phyloP scores from a whole-genome alignment of 2,329 filamentous ascomycete species.

The Cladosporium sp. region DNA sequence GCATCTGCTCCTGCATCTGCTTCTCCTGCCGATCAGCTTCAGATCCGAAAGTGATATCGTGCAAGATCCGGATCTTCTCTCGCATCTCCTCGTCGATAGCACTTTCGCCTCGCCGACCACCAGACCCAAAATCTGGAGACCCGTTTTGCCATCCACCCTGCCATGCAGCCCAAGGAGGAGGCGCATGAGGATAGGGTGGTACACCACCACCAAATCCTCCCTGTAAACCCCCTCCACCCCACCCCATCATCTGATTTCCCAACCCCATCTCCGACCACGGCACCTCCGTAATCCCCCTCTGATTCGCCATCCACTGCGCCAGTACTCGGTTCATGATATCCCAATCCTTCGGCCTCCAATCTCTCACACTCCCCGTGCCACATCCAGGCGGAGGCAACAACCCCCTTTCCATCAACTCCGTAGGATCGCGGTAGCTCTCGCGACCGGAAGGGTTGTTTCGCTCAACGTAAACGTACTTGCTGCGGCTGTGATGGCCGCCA shows the following conservation, averaged over 20 bases:
- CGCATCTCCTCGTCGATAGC: background rate
- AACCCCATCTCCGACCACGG: background rate
- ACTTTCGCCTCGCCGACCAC: background rate
- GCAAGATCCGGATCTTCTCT: conserved; percentile 14
- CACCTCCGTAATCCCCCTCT: conserved; percentile 15
- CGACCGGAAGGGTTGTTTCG: conserved; percentile 17
- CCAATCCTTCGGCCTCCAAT: conserved; percentile 25
- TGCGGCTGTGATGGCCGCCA: conserved; percentile 12
- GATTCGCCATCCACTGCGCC: conserved; percentile 19
- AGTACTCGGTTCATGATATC: conserved; percentile 24
- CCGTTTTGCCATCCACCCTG: background rate
- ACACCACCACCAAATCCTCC: background rate
- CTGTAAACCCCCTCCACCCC: background rate
- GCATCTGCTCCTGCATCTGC: conserved; percentile 21
- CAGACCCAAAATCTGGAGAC: background rate
- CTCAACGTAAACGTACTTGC: conserved; percentile 25
- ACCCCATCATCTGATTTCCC: conserved; percentile 3
- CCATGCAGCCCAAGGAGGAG: background rate
- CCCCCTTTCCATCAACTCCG: conserved; percentile 20
- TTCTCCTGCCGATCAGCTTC: conserved; percentile 23
- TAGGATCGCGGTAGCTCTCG: conserved; percentile 22
- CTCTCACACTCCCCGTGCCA: conserved; percentile 17
- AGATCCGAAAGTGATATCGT: conserved; percentile 23
- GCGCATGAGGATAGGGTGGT: background rate
- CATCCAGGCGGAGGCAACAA: conserved; percentile 7